Evolutionary conservation across 306 rosid species (phyloP), one percentile per base, ranked within the genome.

Genomic region (Amphicarpaea edgeworthii): DNA sequence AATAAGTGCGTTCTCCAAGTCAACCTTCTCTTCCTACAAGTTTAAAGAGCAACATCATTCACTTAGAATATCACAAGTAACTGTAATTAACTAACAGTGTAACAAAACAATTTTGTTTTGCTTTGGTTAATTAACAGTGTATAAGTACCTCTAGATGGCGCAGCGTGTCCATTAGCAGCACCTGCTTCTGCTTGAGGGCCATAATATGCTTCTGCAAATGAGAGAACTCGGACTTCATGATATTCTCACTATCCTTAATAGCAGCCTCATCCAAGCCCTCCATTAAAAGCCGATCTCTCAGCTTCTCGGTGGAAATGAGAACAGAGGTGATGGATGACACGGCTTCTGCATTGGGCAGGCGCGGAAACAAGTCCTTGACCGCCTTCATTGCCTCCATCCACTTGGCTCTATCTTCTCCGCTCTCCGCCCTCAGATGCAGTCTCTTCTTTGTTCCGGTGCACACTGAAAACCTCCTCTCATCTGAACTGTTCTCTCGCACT

Each of bases 1-100:
- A 72, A 95, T 89, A 57, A 95, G 86, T 12, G 97, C 88, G 76
- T 92, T 92, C 89, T 95, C 99, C 90, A 95, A 83, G 81, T 95
- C 97, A 73, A 95, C 97, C 74, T 92, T 95, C 61, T 95, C 99
- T 55, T 97, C 87, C 98, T 95, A 80, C 76, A 86, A 68, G 30
- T 34, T 34, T 7, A 30, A 30, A 30, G 37, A 30, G 37, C 37
- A 30, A 30, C 37, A 30, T 30, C 37, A 30, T 30, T 30, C 37
- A 3, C 37, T 4, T 30, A 3, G 37, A 5, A 30, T 2, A 28
- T 1, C 32, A 28, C 4, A 28, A 26, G 30, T 26, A 3, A 26
- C 4, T 28, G 32, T 26, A 26, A 26, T 26, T 26, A 28, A 28
- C 4, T 28, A 28, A 28, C 32, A 28, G 32, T 28, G 32, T 28